These are phyloP conservation scores for Zygoascus biomembranicola DNA, from an alignment of 805 yeast species.

Conservation along the genomic window DNA sequence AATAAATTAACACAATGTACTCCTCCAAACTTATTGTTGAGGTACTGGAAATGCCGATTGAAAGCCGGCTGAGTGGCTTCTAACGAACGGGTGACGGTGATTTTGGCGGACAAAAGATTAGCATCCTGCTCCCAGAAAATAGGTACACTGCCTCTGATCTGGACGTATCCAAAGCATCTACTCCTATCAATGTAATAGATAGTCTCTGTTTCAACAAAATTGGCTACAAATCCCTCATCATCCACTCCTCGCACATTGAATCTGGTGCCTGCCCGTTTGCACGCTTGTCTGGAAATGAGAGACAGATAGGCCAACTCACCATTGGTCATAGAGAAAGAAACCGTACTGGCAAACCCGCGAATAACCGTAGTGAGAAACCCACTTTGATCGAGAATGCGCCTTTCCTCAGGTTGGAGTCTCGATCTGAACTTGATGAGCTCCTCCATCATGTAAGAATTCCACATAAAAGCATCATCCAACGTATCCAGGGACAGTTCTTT, in stretches of 20 bases:
- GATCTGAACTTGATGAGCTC: conserved; percentile 70
- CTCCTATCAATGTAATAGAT: conserved; percentile 47
- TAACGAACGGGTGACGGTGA: conserved; percentile 74
- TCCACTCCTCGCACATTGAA: conserved; percentile 93
- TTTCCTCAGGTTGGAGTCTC: conserved; percentile 54
- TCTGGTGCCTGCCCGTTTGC: conserved; percentile 96
- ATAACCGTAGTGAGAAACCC: conserved; percentile 86
- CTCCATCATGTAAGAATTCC: conserved; percentile 89
- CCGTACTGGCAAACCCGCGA: conserved; percentile 88
- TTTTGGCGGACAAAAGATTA: conserved; percentile 82
- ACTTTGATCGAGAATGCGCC: conserved; percentile 57
- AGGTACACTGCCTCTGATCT: conserved; percentile 94
- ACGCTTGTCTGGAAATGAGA: conserved; percentile 87
- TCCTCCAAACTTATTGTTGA: conserved; percentile 72
- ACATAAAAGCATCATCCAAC: conserved; percentile 83
- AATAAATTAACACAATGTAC: conserved; percentile 84
- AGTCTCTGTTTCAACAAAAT: conserved; percentile 89
- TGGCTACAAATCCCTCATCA: conserved; percentile 91
- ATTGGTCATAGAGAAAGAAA: conserved; percentile 32
- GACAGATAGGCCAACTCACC: conserved; percentile 46
- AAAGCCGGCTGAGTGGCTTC: conserved; percentile 93
- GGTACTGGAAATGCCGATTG: conserved; percentile 64
- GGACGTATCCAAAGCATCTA: conserved; percentile 66
- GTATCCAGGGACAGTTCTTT: conserved; percentile 28
- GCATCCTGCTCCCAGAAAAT: conserved; percentile 98